phyloP scores from a whole-genome alignment of 1,139 yeast genomes.

The Suhomyces panamericanus region DNA sequence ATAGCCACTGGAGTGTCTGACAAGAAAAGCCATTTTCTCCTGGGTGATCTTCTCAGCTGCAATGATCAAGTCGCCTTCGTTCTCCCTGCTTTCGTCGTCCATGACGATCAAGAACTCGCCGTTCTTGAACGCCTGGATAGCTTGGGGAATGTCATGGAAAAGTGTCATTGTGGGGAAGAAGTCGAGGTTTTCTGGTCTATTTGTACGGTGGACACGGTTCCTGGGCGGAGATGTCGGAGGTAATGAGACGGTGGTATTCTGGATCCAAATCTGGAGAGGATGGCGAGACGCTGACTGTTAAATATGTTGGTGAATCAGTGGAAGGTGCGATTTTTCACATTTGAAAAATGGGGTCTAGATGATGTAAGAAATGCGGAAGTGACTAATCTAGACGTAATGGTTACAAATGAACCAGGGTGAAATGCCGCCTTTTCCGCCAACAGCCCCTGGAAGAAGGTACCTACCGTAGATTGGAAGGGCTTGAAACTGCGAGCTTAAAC shows the following conservation, averaged over 20 bases:
- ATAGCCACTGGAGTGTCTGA: conserved; percentile 86
- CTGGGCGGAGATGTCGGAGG: background rate
- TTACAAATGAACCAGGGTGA: no score
- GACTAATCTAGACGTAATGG: background rate
- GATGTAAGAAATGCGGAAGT: conserved; percentile 1
- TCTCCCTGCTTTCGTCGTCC: conserved; percentile 95
- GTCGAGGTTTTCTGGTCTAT: background rate
- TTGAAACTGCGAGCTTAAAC: no score
- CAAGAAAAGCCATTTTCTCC: conserved; percentile 91
- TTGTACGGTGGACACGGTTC: background rate
- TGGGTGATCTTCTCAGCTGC: conserved; percentile 83
- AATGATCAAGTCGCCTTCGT: conserved; percentile 94
- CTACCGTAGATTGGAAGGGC: no score
- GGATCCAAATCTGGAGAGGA: background rate
- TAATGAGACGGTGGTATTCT: no score
- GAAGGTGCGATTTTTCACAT: conserved; percentile 5
- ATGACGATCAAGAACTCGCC: conserved; percentile 92
- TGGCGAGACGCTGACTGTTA: background rate
- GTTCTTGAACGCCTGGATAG: conserved; percentile 73
- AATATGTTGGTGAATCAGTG: background rate
- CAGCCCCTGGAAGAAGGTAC: no score
- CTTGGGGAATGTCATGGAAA: conserved; percentile 47
- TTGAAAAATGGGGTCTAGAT: background rate
- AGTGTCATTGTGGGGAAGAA: conserved; percentile 3
- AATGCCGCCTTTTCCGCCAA: no score